Percentiles rank a stretch among this genome's conserved stretches.
phyloP scores from a whole-genome alignment of 495 filamentous ascomycete species.

The Annulohypoxylon nitens region DNA sequence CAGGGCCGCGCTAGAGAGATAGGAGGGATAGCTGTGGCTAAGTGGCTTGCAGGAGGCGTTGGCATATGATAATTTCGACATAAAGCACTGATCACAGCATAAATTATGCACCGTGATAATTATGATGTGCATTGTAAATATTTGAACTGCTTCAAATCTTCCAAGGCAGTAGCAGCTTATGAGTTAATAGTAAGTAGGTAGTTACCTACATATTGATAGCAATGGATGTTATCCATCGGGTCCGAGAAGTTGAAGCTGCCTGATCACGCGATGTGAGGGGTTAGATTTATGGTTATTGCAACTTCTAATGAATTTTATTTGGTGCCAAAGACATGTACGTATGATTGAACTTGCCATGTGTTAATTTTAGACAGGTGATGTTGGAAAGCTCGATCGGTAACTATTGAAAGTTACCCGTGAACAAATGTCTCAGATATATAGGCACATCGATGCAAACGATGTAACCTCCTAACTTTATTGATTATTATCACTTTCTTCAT shows the following conservation, averaged over 20 bases:
- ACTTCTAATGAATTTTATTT: background rate
- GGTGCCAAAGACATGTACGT: background rate
- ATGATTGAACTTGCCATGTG: background rate
- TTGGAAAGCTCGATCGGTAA: constrained; percentile 1
- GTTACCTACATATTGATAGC: too few species aligned
- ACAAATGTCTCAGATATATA: constrained; percentile 1
- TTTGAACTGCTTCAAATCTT: background rate
- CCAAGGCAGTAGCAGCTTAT: too few species aligned
- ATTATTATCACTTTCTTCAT: too few species aligned
- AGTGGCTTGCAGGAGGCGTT: constrained; percentile 34
- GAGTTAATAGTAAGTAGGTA: too few species aligned
- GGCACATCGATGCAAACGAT: background rate
- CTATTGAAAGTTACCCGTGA: background rate
- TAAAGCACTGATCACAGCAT: too few species aligned
- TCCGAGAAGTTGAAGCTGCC: background rate
- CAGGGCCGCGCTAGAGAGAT: background rate
- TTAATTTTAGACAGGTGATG: background rate
- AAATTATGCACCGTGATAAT: too few species aligned
- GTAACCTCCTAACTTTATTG: background rate
- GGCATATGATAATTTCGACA: background rate
- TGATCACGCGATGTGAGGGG: background rate
- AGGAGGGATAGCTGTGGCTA: constrained; percentile 33
- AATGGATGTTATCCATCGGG: background rate
- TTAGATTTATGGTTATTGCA: background rate
- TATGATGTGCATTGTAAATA: background rate